Conservation (phyloP, 306 rosid genomes). For the Comarum palustre region DNA sequence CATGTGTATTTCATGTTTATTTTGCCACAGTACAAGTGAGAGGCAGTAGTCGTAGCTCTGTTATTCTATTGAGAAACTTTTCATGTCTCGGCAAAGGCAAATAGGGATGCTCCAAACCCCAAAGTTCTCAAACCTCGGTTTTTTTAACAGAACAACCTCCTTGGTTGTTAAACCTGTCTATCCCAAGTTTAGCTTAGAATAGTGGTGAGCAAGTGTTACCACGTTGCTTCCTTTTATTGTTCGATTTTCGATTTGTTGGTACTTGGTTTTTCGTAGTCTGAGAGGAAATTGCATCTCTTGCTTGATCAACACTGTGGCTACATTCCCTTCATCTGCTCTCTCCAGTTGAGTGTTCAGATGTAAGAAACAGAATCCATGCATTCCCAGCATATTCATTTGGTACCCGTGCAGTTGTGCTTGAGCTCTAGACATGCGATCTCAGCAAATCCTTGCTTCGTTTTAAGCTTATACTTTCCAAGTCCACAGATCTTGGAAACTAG, state of each 20-base stretch:
- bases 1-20: neutral
- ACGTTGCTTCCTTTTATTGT: too few relatives aligned
- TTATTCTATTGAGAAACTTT: neutral
- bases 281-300: too few relatives aligned
- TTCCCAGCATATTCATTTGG: neutral
- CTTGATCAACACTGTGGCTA: neutral
- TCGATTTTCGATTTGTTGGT: too few relatives aligned
- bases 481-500: too few relatives aligned
- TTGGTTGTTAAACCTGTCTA: neutral
- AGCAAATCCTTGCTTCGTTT: too few relatives aligned
- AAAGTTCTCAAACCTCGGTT: too few relatives aligned
- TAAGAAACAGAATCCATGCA: neutral
- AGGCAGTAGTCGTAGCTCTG: neutral
- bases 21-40: constrained; percentile 2
- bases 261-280: too few relatives aligned
- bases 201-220: constrained; percentile 12
- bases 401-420: too few relatives aligned
- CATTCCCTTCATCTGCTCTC: constrained; percentile 11
- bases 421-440: too few relatives aligned
- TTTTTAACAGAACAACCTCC: too few relatives aligned
- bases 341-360: neutral
- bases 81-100: constrained; percentile 11
- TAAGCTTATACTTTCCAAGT: too few relatives aligned
- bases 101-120: constrained; percentile 2
- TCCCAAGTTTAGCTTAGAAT: neutral